These are phyloP conservation scores for Magnolia kwangsiensis DNA, from an alignment of 164 flowering plant genomes.

Conservation along the genomic window DNA sequence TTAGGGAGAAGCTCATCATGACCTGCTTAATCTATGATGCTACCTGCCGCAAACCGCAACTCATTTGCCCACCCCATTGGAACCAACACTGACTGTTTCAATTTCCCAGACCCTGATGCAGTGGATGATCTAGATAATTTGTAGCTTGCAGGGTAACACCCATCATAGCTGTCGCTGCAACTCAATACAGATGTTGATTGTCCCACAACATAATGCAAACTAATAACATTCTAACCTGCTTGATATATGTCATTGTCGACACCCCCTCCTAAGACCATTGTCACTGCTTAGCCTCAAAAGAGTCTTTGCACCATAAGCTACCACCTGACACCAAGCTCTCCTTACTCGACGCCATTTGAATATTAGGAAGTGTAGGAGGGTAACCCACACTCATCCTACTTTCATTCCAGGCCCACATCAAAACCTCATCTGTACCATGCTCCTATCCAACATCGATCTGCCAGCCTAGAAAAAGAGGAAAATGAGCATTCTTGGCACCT, in stretches of 20 bases:
- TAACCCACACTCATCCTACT: background rate
- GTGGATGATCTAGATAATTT: background rate
- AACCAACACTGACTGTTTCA: background rate
- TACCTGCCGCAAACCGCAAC: background rate
- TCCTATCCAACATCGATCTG: background rate
- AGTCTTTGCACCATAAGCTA: background rate
- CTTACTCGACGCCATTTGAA: background rate
- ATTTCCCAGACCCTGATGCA: background rate
- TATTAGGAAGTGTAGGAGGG: too few species aligned
- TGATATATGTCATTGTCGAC: background rate
- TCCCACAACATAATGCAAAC: background rate
- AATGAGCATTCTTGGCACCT: background rate
- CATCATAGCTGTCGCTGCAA: too few species aligned
- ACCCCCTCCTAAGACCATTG: background rate
- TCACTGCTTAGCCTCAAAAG: background rate
- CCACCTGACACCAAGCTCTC: background rate
- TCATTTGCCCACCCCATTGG: background rate
- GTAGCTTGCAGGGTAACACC: background rate
- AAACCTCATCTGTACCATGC: background rate
- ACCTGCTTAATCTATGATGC: background rate
- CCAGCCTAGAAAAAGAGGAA: background rate
- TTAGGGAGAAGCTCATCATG: background rate
- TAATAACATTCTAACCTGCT: background rate
- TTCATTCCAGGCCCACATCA: background rate
- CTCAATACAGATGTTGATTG: background rate